These are phyloP conservation scores for Chenopodium quinoa DNA, from an alignment of 148 eudicot genomes.

Conservation along the genomic window DNA sequence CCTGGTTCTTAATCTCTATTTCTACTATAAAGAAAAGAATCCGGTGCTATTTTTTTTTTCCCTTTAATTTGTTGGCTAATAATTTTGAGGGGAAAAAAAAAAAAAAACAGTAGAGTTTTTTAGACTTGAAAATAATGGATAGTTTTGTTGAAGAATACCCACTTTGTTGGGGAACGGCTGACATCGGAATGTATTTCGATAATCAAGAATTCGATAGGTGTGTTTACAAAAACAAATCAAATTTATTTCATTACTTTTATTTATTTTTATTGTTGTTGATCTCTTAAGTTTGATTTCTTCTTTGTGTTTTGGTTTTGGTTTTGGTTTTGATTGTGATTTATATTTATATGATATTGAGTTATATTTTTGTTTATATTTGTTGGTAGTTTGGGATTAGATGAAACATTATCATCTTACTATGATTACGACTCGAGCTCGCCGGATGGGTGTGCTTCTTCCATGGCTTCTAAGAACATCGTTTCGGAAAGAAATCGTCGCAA, in stretches of 20 bases:
- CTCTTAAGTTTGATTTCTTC: neutral
- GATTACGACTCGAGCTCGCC: constrained; percentile 89
- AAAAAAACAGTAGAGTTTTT: neutral
- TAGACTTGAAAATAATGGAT: constrained; percentile 36
- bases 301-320: neutral
- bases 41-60: neutral
- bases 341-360: neutral
- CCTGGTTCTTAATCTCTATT: neutral
- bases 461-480: constrained; percentile 66
- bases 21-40: constrained; percentile 14
- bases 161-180: constrained; percentile 55
- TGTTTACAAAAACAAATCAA: too few relatives aligned
- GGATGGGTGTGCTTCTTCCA: constrained; percentile 50
- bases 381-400: constrained; percentile 51
- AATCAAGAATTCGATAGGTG: constrained; percentile 54
- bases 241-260: too few relatives aligned
- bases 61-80: neutral
- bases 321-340: neutral
- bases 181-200: constrained; percentile 41
- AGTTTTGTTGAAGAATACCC: constrained; percentile 39
- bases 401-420: constrained; percentile 51
- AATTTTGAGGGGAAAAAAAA: neutral
- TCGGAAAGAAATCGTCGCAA: constrained; percentile 78
- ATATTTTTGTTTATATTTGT: neutral
- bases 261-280: neutral